Conservation (phyloP, 495 filamentous ascomycete genomes). For the Daldinia bambusicola region DNA sequence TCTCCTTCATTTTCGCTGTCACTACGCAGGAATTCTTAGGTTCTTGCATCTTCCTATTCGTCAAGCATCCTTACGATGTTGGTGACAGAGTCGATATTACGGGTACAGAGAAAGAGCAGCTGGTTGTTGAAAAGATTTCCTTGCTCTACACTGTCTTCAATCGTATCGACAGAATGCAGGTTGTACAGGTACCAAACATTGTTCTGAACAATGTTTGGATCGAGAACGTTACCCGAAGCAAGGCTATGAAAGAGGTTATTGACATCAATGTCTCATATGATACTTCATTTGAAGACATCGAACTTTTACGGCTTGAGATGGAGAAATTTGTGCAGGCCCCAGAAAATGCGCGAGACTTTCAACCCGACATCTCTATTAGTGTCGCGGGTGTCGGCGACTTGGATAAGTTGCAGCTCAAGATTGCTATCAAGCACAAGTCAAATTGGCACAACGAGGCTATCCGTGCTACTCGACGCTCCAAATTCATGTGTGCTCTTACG, state of each 20-base stretch:
- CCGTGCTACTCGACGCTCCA: conserved; percentile 83
- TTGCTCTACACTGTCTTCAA: conserved; percentile 95
- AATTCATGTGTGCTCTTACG: conserved; percentile 95
- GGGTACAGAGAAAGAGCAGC: conserved; percentile 67
- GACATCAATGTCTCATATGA: conserved; percentile 83
- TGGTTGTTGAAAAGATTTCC: conserved; percentile 92
- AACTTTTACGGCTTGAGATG: conserved; percentile 82
- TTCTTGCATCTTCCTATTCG: conserved; percentile 96
- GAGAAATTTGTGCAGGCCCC: conserved; percentile 82
- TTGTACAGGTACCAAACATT: conserved; percentile 85
- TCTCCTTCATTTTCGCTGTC: conserved; percentile 92
- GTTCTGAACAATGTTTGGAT: conserved; percentile 90
- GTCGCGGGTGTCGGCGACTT: conserved; percentile 83
- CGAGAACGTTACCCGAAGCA: conserved; percentile 89
- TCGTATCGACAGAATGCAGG: conserved; percentile 79
- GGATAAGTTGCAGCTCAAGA: conserved; percentile 84
- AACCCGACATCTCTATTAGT: conserved; percentile 80
- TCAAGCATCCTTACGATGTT: conserved; percentile 92
- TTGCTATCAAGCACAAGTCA: conserved; percentile 90
- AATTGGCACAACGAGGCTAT: conserved; percentile 96
- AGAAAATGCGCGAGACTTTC: conserved; percentile 92
- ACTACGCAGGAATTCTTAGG: conserved; percentile 94
- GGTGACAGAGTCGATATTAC: conserved; percentile 91
- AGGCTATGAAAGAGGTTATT: conserved; percentile 89
- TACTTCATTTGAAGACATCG: conserved; percentile 87